phyloP scores from a whole-genome alignment of 75 land plant genomes.

The Chamaecyparis obtusa region DNA sequence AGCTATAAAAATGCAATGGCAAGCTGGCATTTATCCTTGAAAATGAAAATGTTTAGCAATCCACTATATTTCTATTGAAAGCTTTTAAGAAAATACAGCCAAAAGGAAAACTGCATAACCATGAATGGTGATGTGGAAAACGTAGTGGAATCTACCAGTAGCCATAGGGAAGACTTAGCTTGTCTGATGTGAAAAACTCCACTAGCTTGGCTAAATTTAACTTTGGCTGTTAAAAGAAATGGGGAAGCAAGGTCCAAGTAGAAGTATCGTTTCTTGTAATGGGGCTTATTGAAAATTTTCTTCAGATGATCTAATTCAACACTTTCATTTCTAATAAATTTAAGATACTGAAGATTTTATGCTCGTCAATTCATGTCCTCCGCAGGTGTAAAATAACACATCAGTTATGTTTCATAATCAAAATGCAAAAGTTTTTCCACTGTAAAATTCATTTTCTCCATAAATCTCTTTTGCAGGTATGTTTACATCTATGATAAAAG shows the following conservation, averaged over 20 bases:
- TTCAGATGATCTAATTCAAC: not conserved
- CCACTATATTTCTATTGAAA: not conserved
- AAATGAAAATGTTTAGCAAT: not conserved
- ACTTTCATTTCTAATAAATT: not conserved
- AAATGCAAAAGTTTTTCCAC: not conserved
- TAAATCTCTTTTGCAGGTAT: conserved; percentile 49
- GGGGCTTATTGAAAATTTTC: not conserved
- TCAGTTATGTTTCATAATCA: not conserved
- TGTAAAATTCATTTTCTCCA: not conserved
- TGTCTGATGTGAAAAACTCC: not conserved
- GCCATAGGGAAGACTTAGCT: not conserved
- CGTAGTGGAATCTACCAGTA: not conserved
- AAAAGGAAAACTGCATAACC: not conserved
- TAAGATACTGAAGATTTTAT: not conserved
- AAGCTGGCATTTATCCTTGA: not conserved
- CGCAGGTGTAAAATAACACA: not conserved
- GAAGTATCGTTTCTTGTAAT: not conserved
- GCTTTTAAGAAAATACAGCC: not conserved
- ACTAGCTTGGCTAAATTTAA: not conserved
- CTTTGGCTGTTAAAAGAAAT: not conserved
- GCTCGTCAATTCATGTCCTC: not conserved
- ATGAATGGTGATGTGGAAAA: not conserved
- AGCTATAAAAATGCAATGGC: not conserved
- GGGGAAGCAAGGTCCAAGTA: not conserved
- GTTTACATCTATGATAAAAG: conserved; percentile 76